Evolutionary conservation across 1,139 yeast genomes (phyloP).

Genomic region (Saccharomyces hybrid): DNA sequence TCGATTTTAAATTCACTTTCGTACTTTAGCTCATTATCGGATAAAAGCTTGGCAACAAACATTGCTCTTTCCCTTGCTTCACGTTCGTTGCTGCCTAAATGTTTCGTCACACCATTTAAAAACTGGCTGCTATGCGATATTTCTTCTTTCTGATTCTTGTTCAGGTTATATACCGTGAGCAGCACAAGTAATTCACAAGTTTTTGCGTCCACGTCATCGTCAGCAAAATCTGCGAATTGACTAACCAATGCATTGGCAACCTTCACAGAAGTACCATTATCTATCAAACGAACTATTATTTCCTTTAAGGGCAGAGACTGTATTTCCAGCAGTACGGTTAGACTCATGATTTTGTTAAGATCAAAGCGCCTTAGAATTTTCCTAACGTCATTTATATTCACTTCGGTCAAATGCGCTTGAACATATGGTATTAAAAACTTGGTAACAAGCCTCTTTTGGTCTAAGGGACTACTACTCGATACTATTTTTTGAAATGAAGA

Average conservation of each 20-base stretch:
- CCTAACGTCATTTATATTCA: conserved; percentile 14
- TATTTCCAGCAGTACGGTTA: conserved; percentile 12
- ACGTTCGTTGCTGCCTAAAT: conserved; percentile 26
- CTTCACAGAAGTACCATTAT: conserved; percentile 14
- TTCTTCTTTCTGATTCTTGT: conserved; percentile 8
- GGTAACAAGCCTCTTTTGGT: conserved; percentile 21
- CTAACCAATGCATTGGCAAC: conserved; percentile 8
- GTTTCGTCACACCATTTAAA: conserved; percentile 30
- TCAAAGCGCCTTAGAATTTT: conserved; percentile 9
- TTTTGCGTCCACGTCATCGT: conserved; percentile 12
- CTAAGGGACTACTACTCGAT: conserved; percentile 11
- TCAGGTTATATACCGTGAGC: conserved; percentile 13
- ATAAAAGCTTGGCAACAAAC: conserved; percentile 33
- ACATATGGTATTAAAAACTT: conserved; percentile 25
- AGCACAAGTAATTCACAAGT: conserved; percentile 23
- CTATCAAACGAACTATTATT: conserved; percentile 15
- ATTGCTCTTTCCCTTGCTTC: conserved; percentile 32
- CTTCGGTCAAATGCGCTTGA: conserved; percentile 10
- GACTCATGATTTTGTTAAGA: conserved; percentile 11
- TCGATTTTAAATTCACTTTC: conserved; percentile 27
- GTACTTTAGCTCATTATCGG: conserved; percentile 28
- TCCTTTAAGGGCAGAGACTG: conserved; percentile 20
- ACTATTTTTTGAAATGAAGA: conserved; percentile 8
- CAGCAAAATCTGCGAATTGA: conserved; percentile 10
- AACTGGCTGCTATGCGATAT: conserved; percentile 25